Evolutionary conservation across 192 early-diverging fungal species (phyloP), one percentile per base, ranked within the genome.

Genomic region (Dispira simplex): DNA sequence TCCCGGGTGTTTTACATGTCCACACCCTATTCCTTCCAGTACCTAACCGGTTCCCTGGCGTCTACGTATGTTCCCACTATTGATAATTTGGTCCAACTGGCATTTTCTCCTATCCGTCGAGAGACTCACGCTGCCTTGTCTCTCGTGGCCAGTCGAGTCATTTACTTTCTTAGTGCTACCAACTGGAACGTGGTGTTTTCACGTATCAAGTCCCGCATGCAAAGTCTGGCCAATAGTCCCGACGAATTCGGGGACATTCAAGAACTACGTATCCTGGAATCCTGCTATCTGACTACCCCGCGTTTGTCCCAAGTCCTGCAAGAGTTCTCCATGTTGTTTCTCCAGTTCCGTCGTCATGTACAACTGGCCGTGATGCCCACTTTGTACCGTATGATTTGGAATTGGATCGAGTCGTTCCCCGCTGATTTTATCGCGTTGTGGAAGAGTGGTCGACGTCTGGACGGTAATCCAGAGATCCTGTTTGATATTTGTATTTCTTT

Each of bases 331-430:
- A 72, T 73, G 4, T 69, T 70, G 18, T 76, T 79, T 44, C 46
- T 67, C 21, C 71, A 75, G n/a, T 75, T 90, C 59, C 87, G 85
- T 64, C 74, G 79, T 10, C 71, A 79, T 4, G 83, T 87, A 6
- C 92, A 93, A 62, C 78, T 86, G 16, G 73, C 84, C n/a, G 73
- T 86, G 66, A 86, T 89, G 0, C 76, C 85, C 11, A 79, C 86
- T 14, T 75, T 95, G 58, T 82, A 90, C 21, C 83, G 85, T 27
- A 83, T 82, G 8, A 90, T 97, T 64, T 95, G 92, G 93, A 85
- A 86, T 71, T 97, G 91, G 84, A 93, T 97, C 45, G 84, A 90
- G 60, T 80, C 83, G 12, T 94, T 90, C 67, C 86, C 89, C 0
- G 71, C 77, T 10, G 92, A 94, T 59, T 97, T 91, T 70, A 80